A percentile compares a stretch with the other conserved stretches of the same genome.
Evolutionary conservation across 805 yeast genomes (phyloP).

Genomic region (Spathaspora hagerdaliae): DNA sequence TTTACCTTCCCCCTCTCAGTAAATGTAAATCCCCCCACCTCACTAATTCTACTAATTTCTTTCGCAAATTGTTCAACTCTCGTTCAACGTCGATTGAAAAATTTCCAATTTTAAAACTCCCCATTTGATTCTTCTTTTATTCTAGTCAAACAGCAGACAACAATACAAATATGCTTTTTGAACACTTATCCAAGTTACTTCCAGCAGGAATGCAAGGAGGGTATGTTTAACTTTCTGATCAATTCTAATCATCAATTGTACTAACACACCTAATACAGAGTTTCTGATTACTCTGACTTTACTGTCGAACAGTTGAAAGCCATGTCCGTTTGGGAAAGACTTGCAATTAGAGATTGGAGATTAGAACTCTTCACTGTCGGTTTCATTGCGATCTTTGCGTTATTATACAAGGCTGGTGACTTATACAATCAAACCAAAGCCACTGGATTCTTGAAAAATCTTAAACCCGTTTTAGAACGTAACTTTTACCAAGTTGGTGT

Average conservation of each 20-base stretch:
- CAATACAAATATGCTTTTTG: conserved; percentile 5
- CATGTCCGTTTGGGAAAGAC: conserved; percentile 57
- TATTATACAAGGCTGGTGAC: conserved; percentile 57
- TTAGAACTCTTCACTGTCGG: conserved; percentile 60
- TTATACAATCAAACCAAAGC: conserved; percentile 55
- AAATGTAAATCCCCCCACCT: not conserved
- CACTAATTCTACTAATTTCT: not conserved
- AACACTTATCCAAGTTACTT: conserved; percentile 4
- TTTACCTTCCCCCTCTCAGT: not conserved
- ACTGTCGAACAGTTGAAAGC: conserved; percentile 52
- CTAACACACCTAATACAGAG: conserved; percentile 4
- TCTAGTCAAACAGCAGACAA: not conserved
- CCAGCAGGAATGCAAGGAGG: conserved; percentile 5
- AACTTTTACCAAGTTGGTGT: conserved; percentile 82
- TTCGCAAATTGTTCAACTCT: not conserved
- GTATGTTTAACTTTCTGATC: conserved; percentile 2
- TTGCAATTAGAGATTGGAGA: conserved; percentile 67
- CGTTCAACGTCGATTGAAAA: not conserved
- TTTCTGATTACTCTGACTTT: conserved; percentile 19
- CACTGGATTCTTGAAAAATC: conserved; percentile 45
- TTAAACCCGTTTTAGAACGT: conserved; percentile 49
- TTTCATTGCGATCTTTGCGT: conserved; percentile 46
- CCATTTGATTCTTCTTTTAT: not conserved
- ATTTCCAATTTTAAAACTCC: not conserved
- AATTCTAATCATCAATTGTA: not conserved